Conservation (phyloP, 2,329 filamentous ascomycete species). For the Clarireedia sp. region DNA sequence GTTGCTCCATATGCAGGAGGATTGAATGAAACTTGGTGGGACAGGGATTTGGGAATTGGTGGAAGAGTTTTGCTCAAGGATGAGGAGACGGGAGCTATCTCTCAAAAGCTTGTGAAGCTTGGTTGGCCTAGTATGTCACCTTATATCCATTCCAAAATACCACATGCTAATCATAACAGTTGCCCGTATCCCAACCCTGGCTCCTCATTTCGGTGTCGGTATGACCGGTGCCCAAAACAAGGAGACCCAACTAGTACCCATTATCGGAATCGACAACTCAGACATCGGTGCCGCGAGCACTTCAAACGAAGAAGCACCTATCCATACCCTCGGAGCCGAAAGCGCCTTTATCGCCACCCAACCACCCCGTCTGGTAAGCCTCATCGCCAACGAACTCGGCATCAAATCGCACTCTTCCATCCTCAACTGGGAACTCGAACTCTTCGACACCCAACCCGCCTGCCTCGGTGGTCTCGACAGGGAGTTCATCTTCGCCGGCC, state of each 20-base stretch:
- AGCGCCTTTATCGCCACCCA: slow-evolving; percentile 71
- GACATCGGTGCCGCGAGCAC: slow-evolving; percentile 34
- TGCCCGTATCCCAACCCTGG: slow-evolving; percentile 82
- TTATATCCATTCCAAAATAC: not conserved
- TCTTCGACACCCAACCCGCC: slow-evolving; percentile 85
- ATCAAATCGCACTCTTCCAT: slow-evolving; percentile 67
- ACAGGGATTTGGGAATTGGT: slow-evolving; percentile 84
- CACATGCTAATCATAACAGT: slow-evolving; percentile 35
- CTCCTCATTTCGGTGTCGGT: slow-evolving; percentile 83
- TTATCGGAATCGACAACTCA: slow-evolving; percentile 79
- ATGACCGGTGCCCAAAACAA: slow-evolving; percentile 63
- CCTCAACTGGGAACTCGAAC: slow-evolving; percentile 93
- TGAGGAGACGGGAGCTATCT: slow-evolving; percentile 62
- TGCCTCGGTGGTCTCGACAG: slow-evolving; percentile 76
- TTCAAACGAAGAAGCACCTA: slow-evolving; percentile 24
- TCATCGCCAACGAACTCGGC: slow-evolving; percentile 71
- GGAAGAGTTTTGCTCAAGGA: slow-evolving; percentile 82
- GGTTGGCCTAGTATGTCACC: slow-evolving; percentile 66
- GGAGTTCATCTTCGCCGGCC: slow-evolving; percentile 90
- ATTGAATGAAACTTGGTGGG: slow-evolving; percentile 91
- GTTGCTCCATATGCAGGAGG: slow-evolving; percentile 89
- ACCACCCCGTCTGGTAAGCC: slow-evolving; percentile 73
- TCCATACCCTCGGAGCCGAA: slow-evolving; percentile 16
- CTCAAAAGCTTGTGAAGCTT: slow-evolving; percentile 76
- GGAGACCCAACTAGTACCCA: slow-evolving; percentile 90